phyloP scores from a whole-genome alignment of 2,329 filamentous ascomycete species.

The Neofusicoccum ribis region DNA sequence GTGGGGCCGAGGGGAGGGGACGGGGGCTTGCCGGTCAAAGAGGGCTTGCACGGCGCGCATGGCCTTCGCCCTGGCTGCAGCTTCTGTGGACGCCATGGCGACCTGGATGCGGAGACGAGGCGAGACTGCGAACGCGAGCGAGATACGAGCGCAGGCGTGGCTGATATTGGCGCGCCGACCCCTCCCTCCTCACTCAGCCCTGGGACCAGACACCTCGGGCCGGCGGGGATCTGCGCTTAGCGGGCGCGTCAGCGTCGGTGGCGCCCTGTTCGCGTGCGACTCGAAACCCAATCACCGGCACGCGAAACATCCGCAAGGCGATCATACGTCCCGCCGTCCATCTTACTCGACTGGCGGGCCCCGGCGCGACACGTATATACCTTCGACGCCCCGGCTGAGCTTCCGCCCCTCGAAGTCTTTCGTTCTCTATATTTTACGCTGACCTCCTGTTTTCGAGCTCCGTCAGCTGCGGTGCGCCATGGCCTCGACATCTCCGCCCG shows the following conservation, averaged over 20 bases:
- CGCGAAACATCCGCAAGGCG: constrained; percentile 5
- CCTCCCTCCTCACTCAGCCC: constrained; percentile 9
- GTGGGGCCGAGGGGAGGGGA: background rate
- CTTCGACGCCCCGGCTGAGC: background rate
- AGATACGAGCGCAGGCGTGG: background rate
- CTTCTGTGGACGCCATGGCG: constrained; percentile 27
- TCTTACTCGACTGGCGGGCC: background rate
- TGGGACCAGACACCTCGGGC: constrained; percentile 13
- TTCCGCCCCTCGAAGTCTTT: background rate
- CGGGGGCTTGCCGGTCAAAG: constrained; percentile 30
- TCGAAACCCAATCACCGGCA: constrained; percentile 6
- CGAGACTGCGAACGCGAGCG: background rate
- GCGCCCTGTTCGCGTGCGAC: background rate
- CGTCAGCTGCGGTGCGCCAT: background rate
- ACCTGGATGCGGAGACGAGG: background rate
- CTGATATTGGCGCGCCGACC: background rate
- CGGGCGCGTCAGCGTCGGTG: background rate
- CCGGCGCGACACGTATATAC: constrained; percentile 5
- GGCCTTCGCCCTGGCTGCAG: constrained; percentile 32
- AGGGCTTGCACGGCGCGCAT: constrained; percentile 39
- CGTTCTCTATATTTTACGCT: background rate
- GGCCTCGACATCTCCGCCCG: constrained; percentile 26
- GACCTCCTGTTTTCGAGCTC: background rate
- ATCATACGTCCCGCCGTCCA: background rate
- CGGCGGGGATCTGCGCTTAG: constrained; percentile 11